phyloP scores from a whole-genome alignment of 164 flowering plant species.

The Protea cynaroides region DNA sequence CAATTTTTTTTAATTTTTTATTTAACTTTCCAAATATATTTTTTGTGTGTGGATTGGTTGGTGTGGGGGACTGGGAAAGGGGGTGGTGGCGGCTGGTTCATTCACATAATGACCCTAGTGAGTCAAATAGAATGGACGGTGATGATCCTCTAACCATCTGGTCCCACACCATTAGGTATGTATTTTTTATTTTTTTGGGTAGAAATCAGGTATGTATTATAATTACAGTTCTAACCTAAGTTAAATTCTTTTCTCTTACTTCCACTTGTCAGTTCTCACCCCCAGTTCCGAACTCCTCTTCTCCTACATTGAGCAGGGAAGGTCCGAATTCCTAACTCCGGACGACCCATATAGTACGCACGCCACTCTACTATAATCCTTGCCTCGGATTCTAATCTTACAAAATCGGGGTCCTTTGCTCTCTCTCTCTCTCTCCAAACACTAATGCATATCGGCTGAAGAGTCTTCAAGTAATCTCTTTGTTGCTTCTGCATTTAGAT shows the following conservation, averaged over 20 bases:
- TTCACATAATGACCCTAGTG: too few relatives aligned
- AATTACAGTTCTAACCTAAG: neutral
- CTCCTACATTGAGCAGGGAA: neutral
- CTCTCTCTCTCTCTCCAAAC: neutral
- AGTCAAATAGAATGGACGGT: too few relatives aligned
- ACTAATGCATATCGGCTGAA: conserved; percentile 6
- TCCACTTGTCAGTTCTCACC: neutral
- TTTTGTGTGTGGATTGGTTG: too few relatives aligned
- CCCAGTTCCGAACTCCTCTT: neutral
- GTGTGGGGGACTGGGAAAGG: too few relatives aligned
- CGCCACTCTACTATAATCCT: neutral
- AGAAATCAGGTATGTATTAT: neutral
- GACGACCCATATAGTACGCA: neutral
- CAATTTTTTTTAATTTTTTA: too few relatives aligned
- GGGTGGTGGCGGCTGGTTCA: too few relatives aligned
- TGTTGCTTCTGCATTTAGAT: conserved; percentile 2
- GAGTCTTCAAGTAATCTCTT: conserved; percentile 12
- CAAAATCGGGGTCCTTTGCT: too few relatives aligned
- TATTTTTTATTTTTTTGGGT: neutral
- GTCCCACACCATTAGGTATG: too few relatives aligned
- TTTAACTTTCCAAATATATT: too few relatives aligned
- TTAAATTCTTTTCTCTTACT: neutral
- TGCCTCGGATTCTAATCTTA: too few relatives aligned
- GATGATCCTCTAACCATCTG: neutral
- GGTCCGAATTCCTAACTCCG: too few relatives aligned